Conservation (phyloP, 495 filamentous ascomycete species). For the Tuber borchii region DNA sequence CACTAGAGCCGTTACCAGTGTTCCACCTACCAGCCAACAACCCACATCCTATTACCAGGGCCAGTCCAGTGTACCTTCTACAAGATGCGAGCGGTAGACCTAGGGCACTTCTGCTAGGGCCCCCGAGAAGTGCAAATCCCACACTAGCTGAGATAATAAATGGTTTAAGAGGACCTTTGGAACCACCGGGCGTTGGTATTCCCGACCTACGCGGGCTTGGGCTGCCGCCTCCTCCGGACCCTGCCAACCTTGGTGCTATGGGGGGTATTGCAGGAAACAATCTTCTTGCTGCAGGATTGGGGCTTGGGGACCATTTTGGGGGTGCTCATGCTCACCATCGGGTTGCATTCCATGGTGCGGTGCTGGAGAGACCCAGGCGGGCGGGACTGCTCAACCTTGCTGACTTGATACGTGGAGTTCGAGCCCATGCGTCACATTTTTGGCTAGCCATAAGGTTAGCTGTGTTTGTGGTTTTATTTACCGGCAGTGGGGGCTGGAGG, state of each 20-base stretch:
- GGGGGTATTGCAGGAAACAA: constrained; percentile 11
- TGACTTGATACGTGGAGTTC: constrained; percentile 28
- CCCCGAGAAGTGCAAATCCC: constrained; percentile 32
- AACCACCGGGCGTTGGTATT: constrained; percentile 13
- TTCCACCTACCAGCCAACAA: constrained; percentile 16
- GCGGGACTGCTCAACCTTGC: constrained; percentile 21
- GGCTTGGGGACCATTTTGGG: constrained; percentile 23
- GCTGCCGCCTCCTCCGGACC: constrained; percentile 20
- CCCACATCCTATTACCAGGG: constrained; percentile 10
- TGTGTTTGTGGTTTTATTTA: constrained; percentile 39
- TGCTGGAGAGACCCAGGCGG: constrained; percentile 16
- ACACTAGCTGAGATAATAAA: neutral
- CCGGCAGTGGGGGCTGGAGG: constrained; percentile 37
- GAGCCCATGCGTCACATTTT: constrained; percentile 33
- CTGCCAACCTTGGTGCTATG: constrained; percentile 14
- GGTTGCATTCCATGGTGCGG: constrained; percentile 9
- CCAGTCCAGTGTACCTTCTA: constrained; percentile 32
- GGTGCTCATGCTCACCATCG: constrained; percentile 20
- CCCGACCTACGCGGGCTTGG: constrained; percentile 21
- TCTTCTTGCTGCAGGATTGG: constrained; percentile 17
- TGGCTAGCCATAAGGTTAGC: constrained; percentile 38
- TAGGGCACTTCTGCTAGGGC: constrained; percentile 30
- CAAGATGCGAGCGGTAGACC: constrained; percentile 33
- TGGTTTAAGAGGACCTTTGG: constrained; percentile 18
- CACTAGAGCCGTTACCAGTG: neutral